phyloP scores from a whole-genome alignment of 140 eudicot genomes.

The Bidens hawaiensis region DNA sequence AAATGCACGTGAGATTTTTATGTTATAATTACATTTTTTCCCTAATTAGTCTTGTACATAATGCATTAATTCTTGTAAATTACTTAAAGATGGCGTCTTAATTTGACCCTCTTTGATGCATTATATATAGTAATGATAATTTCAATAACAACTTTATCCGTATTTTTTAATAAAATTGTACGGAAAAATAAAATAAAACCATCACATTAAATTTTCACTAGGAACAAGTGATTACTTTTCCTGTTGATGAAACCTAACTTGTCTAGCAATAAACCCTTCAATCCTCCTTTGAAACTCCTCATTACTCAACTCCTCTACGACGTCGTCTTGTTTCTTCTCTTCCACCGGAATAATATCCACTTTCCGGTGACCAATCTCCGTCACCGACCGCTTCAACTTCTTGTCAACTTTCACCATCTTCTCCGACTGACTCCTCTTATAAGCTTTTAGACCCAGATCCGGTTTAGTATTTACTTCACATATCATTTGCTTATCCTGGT shows the following conservation, averaged over 20 bases:
- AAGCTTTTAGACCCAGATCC: slow-evolving; percentile 22
- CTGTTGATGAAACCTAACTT: slow-evolving; percentile 65
- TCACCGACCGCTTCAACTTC: slow-evolving; percentile 60
- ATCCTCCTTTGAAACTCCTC: slow-evolving; percentile 62
- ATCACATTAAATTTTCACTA: slow-evolving; percentile 26
- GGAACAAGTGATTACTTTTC: slow-evolving; percentile 63
- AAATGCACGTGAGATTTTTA: no score
- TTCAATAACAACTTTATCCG: no score
- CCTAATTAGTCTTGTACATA: no score
- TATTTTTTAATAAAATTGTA: slow-evolving; percentile 4
- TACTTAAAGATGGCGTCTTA: no score
- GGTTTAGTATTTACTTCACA: slow-evolving; percentile 24
- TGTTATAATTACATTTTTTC: no score
- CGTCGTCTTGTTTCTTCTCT: slow-evolving; percentile 13
- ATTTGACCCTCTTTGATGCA: no score
- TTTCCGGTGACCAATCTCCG: slow-evolving; percentile 38
- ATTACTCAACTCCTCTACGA: slow-evolving; percentile 55
- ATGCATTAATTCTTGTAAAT: no score
- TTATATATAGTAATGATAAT: no score
- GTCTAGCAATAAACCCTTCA: slow-evolving; percentile 78
- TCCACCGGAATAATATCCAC: slow-evolving; percentile 19
- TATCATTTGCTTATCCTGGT: slow-evolving; percentile 52
- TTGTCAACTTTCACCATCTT: slow-evolving; percentile 14
- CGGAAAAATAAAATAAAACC: no score
- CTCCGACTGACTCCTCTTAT: slow-evolving; percentile 54